These are phyloP conservation scores for Pythium apleroticum DNA, from an alignment of 352 stramenopile genomes.

Conservation along the genomic window DNA sequence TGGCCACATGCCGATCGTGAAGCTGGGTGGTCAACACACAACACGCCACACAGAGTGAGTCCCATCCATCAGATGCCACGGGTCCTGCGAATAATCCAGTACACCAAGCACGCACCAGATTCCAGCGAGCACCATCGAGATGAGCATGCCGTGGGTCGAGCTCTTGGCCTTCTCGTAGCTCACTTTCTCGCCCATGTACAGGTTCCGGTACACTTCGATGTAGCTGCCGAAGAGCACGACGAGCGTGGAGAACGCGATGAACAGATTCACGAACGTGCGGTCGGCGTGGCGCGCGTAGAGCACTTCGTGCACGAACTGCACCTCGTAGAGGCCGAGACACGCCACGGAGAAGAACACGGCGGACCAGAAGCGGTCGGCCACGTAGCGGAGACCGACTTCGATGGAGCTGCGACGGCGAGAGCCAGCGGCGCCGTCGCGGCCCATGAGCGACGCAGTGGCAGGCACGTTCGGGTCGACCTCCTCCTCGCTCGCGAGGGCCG, in stretches of 20 bases:
- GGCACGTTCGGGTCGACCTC: constrained; percentile 50
- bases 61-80: neutral
- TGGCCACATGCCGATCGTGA: constrained; percentile 71
- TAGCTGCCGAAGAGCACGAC: constrained; percentile 62
- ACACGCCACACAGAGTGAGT: neutral
- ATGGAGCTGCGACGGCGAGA: constrained; percentile 26
- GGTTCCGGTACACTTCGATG: constrained; percentile 70
- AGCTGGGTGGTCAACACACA: constrained; percentile 29
- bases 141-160: constrained; percentile 68
- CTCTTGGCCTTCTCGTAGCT: constrained; percentile 60
- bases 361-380: constrained; percentile 60
- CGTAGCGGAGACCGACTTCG: constrained; percentile 40
- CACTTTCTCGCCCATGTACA: constrained; percentile 58
- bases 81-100: neutral
- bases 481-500: constrained; percentile 4
- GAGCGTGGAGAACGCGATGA: constrained; percentile 50
- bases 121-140: constrained; percentile 53
- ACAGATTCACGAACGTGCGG: constrained; percentile 51
- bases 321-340: constrained; percentile 54
- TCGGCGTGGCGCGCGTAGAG: constrained; percentile 53
- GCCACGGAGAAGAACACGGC: constrained; percentile 54
- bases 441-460: constrained; percentile 21
- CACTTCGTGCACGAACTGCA: constrained; percentile 53
- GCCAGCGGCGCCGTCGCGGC: neutral
- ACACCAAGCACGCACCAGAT: constrained; percentile 38